phyloP scores from a whole-genome alignment of 1,284 basidiomycete genomes.

The Coniferiporia sulphurascens region DNA sequence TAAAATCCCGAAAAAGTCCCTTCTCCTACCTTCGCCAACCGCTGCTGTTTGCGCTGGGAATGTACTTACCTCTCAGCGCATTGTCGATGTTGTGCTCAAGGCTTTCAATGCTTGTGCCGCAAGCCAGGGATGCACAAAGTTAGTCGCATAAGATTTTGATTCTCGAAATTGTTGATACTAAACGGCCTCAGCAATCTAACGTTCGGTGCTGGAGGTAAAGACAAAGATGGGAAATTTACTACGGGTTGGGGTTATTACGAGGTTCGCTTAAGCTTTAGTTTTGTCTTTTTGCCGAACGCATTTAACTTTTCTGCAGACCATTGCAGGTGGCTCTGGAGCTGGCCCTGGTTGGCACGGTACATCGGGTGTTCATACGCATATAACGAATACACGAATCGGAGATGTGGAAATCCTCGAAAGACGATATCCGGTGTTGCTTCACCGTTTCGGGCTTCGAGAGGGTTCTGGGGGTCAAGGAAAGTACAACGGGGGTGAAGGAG shows the following conservation, averaged over 20 bases:
- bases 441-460: conserved; percentile 75
- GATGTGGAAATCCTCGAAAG: conserved; percentile 93
- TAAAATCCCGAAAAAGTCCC: conserved; percentile 73
- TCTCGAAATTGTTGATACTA: conserved; percentile 1
- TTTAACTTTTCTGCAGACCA: conserved; percentile 51
- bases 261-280: conserved; percentile 33
- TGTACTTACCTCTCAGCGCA: conserved; percentile 87
- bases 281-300: conserved; percentile 25
- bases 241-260: conserved; percentile 96
- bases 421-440: conserved; percentile 83
- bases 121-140: conserved; percentile 93
- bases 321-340: conserved; percentile 90
- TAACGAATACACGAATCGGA: conserved; percentile 91
- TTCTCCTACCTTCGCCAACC: conserved; percentile 79
- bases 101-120: conserved; percentile 93
- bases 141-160: conserved; percentile 22
- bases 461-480: conserved; percentile 77
- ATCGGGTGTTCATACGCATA: conserved; percentile 84
- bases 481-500: conserved; percentile 85
- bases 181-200: conserved; percentile 69
- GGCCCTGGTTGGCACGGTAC: conserved; percentile 90
- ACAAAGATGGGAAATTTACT: conserved; percentile 68
- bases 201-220: conserved; percentile 86
- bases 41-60: conserved; percentile 94
- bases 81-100: conserved; percentile 92